Base-by-base conservation (phyloP, 306 rosid species). In the Dryas drummondii region DNA sequence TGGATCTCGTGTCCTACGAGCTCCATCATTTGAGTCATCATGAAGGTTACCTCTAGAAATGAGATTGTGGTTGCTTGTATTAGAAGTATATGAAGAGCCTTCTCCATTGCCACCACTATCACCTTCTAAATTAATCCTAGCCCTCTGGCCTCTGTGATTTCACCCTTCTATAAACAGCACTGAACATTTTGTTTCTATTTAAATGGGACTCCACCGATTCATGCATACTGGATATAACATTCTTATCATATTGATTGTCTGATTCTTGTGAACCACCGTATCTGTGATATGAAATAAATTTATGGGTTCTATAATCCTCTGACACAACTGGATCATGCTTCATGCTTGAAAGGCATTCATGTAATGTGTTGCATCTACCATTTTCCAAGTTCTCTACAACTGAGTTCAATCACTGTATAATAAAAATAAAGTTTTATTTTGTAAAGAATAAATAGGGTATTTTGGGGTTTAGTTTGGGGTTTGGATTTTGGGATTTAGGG, bases 161-260 rank as follows among this genome's bases (percentile, higher is more conserved):
- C 53, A 92, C 76, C 81, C 99, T 89, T 77, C 81, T 85, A 80
- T 96, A 96, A 76, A 90, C 97, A 65, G 91, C 93, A 80, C 78
- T 86, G 71, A 72, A 92, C 97, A 86, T 88, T 88, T 83, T 90
- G 81, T 92, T 88, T 73, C 82, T 80, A 53, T 66, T 70, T 47
- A 78, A 68, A 66, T 57, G 83, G 75, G 88, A 82, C 74, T 84
- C 87, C 27, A 45, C 75, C 45, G 81, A 76, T 79, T 79, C 87
- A 76, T 77, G 85, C 52, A 81, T 76, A 71, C 72, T 54, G 41
- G 78, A 55, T 15, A 65, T 5, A 6, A 62, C 27, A 37, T 80
- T 83, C 78, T 83, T 84, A 58, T 84, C 85, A 73, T 63, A 68
- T 59, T 56, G 80, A 47, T 68, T 63, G 79, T 87, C 86, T 49